A percentile compares a stretch with the other conserved stretches of the same genome.
Evolutionary conservation across 164 flowering plant species (phyloP).

Genomic region (Cinnamomum chago): DNA sequence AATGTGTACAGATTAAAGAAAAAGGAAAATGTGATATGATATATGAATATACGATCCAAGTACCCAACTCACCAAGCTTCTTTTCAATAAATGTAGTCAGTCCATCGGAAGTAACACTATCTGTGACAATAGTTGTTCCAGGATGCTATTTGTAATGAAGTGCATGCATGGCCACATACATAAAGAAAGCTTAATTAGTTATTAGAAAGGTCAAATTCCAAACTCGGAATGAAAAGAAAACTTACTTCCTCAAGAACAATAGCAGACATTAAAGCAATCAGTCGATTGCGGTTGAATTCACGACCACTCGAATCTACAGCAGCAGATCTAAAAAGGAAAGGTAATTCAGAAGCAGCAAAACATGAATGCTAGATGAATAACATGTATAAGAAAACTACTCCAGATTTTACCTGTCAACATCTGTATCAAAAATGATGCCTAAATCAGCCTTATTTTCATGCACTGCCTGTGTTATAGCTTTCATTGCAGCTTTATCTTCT

Average conservation of each 20-base stretch:
- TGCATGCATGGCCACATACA: constrained; percentile 7
- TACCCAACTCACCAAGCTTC: constrained; percentile 65
- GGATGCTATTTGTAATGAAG: constrained; percentile 56
- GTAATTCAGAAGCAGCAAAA: constrained; percentile 1
- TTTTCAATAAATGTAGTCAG: constrained; percentile 84
- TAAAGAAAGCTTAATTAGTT: constrained; percentile 1
- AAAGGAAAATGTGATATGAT: neutral
- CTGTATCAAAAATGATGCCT: constrained; percentile 97
- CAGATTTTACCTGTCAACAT: constrained; percentile 79
- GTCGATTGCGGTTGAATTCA: constrained; percentile 83
- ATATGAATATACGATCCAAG: neutral
- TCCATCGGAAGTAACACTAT: constrained; percentile 99
- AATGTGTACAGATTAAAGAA: neutral
- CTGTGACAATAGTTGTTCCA: constrained; percentile 94
- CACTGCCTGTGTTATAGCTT: constrained; percentile 88
- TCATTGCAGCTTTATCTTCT: constrained; percentile 94
- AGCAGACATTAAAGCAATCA: constrained; percentile 94
- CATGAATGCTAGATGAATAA: neutral
- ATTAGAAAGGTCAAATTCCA: neutral
- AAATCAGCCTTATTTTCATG: constrained; percentile 85
- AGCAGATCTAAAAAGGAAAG: constrained; percentile 71
- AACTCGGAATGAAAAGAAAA: neutral
- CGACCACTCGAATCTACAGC: constrained; percentile 93
- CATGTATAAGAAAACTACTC: neutral
- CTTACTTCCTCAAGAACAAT: constrained; percentile 90